Percentiles rank a stretch among this genome's conserved stretches.
Conservation (phyloP, 345 rosid species). For the Melastoma malabathricum region DNA sequence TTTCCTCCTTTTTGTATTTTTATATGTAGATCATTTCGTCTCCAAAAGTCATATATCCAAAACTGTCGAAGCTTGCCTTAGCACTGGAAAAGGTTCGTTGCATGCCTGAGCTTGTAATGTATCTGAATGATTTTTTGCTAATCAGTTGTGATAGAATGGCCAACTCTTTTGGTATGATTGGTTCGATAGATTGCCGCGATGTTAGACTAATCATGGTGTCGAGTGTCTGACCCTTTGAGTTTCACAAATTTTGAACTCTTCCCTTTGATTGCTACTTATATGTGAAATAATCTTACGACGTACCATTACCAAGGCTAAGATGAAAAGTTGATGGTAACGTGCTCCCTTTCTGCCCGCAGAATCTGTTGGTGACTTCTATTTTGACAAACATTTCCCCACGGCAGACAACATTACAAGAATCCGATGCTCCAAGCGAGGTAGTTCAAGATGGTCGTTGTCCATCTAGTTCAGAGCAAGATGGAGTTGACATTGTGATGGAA, state of each 20-base stretch:
- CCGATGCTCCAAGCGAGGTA: slow-evolving; percentile 16
- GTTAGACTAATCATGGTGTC: too few relatives aligned
- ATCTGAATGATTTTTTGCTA: too few relatives aligned
- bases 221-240: too few relatives aligned
- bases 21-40: slow-evolving; percentile 55
- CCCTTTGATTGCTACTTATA: not conserved
- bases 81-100: slow-evolving; percentile 74
- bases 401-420: slow-evolving; percentile 16
- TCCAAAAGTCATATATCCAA: slow-evolving; percentile 69
- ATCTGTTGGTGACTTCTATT: slow-evolving; percentile 67
- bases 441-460: slow-evolving; percentile 14
- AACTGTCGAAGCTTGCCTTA: slow-evolving; percentile 80
- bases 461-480: slow-evolving; percentile 35
- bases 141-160: too few relatives aligned
- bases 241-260: not conserved
- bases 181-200: too few relatives aligned
- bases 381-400: slow-evolving; percentile 36
- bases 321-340: too few relatives aligned
- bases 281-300: not conserved
- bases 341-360: slow-evolving; percentile 26
- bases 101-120: too few relatives aligned
- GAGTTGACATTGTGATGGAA: slow-evolving; percentile 40
- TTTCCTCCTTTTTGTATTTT: not conserved
- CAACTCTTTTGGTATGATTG: too few relatives aligned
- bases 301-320: too few relatives aligned